A percentile compares a stretch with the other conserved stretches of the same genome.
Conservation (phyloP, 305 asterid species). For the Plantago coronopus region DNA sequence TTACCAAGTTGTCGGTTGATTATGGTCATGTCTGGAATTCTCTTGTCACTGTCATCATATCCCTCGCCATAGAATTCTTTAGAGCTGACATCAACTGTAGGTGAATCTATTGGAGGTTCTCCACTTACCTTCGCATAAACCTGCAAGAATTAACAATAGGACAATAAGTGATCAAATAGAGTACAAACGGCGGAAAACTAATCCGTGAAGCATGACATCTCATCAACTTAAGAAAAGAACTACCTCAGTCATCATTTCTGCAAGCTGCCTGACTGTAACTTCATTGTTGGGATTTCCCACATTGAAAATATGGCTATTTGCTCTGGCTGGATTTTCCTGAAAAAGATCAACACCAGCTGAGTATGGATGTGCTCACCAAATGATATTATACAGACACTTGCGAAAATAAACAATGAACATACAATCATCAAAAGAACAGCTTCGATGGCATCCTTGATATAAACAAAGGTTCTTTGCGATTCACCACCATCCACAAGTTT, state of each 20-base stretch:
- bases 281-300: conserved; percentile 77
- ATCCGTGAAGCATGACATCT: background rate
- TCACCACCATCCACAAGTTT: conserved; percentile 78
- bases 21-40: conserved; percentile 82
- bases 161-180: background rate
- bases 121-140: conserved; percentile 61
- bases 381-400: conserved; percentile 1
- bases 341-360: conserved; percentile 8
- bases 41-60: conserved; percentile 75
- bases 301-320: conserved; percentile 66
- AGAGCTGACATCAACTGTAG: conserved; percentile 64
- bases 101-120: conserved; percentile 43
- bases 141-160: conserved; percentile 27
- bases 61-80: conserved; percentile 78
- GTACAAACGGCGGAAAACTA: conserved; percentile 7
- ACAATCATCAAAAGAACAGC: conserved; percentile 78
- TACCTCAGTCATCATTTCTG: conserved; percentile 78
- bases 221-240: conserved; percentile 1
- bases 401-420: conserved; percentile 25
- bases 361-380: conserved; percentile 9
- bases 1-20: conserved; percentile 71
- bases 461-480: conserved; percentile 69
- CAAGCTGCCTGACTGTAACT: conserved; percentile 75
- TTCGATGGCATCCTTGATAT: conserved; percentile 73
- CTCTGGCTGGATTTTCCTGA: conserved; percentile 72